Conservation (phyloP, 2,329 filamentous ascomycete genomes). For the Epicoccum nigrum region DNA sequence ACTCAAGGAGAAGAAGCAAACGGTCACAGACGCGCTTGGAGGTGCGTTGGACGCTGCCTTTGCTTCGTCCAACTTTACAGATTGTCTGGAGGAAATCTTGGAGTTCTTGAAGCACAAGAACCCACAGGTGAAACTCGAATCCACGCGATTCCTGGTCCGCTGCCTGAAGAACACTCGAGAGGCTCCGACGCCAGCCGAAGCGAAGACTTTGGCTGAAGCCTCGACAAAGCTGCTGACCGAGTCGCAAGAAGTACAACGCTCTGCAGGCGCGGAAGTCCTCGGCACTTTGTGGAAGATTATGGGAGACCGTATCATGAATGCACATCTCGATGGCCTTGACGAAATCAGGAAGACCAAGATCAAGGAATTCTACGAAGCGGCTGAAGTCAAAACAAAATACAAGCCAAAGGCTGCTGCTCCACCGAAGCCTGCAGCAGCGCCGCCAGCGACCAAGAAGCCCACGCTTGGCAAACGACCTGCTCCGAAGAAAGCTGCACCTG, state of each 20-base stretch:
- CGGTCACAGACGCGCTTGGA: slow-evolving; percentile 85
- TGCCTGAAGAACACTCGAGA: slow-evolving; percentile 82
- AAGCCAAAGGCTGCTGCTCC: slow-evolving; percentile 82
- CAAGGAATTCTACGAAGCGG: slow-evolving; percentile 85
- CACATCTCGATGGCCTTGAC: slow-evolving; percentile 87
- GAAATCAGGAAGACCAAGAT: slow-evolving; percentile 96
- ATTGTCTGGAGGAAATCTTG: slow-evolving; percentile 89
- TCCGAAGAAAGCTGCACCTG: slow-evolving; percentile 59
- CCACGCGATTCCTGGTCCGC: slow-evolving; percentile 89
- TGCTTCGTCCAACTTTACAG: slow-evolving; percentile 71
- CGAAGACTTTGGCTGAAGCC: slow-evolving; percentile 82
- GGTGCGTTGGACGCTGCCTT: slow-evolving; percentile 79
- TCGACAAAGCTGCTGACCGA: slow-evolving; percentile 90
- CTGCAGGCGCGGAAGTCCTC: slow-evolving; percentile 88
- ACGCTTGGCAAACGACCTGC: slow-evolving; percentile 58
- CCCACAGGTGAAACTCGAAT: slow-evolving; percentile 95
- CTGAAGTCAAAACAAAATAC: slow-evolving; percentile 86
- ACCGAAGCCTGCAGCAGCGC: slow-evolving; percentile 59
- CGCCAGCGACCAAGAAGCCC: slow-evolving; percentile 47
- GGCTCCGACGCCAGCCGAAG: slow-evolving; percentile 83
- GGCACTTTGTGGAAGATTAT: slow-evolving; percentile 99
- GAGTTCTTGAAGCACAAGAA: slow-evolving; percentile 92
- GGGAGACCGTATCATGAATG: slow-evolving; percentile 93
- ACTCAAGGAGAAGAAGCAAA: slow-evolving; percentile 94
- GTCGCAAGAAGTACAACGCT: slow-evolving; percentile 81